Conservation (phyloP, 768 basidiomycete species). For the Rhizopogon roseolus region DNA sequence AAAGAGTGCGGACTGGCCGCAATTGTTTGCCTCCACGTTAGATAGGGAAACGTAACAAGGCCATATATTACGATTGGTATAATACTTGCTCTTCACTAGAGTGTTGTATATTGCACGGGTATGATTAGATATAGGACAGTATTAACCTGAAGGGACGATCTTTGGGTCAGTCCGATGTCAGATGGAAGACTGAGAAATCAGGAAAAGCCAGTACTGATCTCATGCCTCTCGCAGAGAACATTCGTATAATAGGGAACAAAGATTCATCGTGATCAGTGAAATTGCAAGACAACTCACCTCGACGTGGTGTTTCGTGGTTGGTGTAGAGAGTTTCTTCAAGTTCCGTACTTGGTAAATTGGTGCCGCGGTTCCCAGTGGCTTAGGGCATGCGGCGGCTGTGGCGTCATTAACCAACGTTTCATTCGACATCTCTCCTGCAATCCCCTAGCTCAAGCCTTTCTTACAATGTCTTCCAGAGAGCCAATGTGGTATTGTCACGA, state of each 20-base stretch:
- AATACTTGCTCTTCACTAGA: background rate
- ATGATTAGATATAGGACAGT: too few relatives aligned
- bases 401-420: background rate
- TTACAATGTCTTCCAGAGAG: conserved; percentile 63
- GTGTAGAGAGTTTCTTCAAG: too few relatives aligned
- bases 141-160: background rate
- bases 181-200: conserved; percentile 21
- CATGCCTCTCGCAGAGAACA: conserved; percentile 18
- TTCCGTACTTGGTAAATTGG: background rate
- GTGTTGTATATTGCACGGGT: background rate
- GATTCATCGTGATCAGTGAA: conserved; percentile 34
- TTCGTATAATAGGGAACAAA: conserved; percentile 64
- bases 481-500: conserved; percentile 80
- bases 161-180: background rate
- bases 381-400: too few relatives aligned
- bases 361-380: too few relatives aligned
- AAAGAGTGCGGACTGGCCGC: conserved; percentile 51
- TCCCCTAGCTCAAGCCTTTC: background rate
- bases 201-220: conserved; percentile 43
- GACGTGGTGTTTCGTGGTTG: too few relatives aligned
- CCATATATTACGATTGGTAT: background rate
- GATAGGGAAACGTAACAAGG: conserved; percentile 2
- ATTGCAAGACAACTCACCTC: background rate
- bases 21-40: conserved; percentile 25
- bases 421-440: conserved; percentile 4